Percentiles rank a stretch among this genome's conserved stretches.
Evolutionary conservation across 1,284 basidiomycete genomes (phyloP).

Genomic region (Sphagnurus paluster): DNA sequence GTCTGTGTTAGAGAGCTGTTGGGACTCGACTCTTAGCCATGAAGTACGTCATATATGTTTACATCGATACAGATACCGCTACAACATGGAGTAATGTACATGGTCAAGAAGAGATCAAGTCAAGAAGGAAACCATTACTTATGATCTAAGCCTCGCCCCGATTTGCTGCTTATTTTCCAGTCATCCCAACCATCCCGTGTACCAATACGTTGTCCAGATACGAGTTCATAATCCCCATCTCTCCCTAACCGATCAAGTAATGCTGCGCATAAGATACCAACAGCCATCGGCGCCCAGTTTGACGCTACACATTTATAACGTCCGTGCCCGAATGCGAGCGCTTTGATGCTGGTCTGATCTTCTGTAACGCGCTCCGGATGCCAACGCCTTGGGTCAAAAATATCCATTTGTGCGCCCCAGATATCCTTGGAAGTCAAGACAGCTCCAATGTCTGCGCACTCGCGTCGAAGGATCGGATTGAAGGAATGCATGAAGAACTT

Average conservation of each 20-base stretch:
- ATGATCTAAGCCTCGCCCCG: no score
- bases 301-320: conserved; percentile 43
- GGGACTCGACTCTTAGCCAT: no score
- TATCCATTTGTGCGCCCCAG: conserved; percentile 38
- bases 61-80: no score
- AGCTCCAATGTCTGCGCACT: conserved; percentile 44
- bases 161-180: conserved; percentile 29
- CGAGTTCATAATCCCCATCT: conserved; percentile 28
- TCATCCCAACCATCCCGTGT: conserved; percentile 43
- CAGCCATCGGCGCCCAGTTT: conserved; percentile 49
- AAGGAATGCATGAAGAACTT: conserved; percentile 1
- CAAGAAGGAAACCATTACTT: no score
- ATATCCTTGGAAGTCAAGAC: conserved; percentile 35
- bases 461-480: conserved; percentile 8
- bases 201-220: conserved; percentile 33
- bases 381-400: conserved; percentile 46
- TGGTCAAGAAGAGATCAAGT: no score
- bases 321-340: conserved; percentile 47
- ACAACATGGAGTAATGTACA: no score
- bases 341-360: conserved; percentile 24
- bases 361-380: conserved; percentile 14
- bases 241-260: conserved; percentile 36
- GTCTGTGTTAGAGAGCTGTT: conserved; percentile 63
- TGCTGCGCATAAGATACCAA: conserved; percentile 42
- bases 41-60: no score